Base-by-base conservation (phyloP, 75 land plant genomes). In the Sequoia sempervirens region DNA sequence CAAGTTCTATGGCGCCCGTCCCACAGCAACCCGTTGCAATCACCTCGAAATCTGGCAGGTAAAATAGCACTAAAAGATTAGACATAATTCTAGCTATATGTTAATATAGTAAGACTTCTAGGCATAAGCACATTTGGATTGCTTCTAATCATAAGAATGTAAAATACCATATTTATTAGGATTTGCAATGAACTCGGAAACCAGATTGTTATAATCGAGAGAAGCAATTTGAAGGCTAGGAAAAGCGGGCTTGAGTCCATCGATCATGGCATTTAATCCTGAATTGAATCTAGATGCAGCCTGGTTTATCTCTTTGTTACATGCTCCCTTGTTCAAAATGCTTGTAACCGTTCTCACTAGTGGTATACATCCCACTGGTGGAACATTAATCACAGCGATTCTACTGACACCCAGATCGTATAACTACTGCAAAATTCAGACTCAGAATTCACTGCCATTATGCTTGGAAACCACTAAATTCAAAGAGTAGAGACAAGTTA, bases 21-120 rank as follows among this genome's bases (percentile, higher is more conserved):
- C 87, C 84, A 43, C 89, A 88, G 82, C 89, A 85, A 17, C 81
- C 87, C 45, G 45, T 61, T 40, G 15, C 15, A 23, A 84, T 74
- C 28, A 68, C 38, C 20, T 47, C 26, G 30, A 84, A 84, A 9
- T 83, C 88, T 87, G 81, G 5, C 5, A 64, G 23, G 15, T 18
- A 64, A 64, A 0, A 26, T 5, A 64, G 68, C 5, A 64, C 2
- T 18, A 1, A 28, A 20, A 64, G 68, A 64, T 64, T 64, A 4
- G 6, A 5, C 23, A 4, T 58, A 18, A 64, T 20, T 18, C 26
- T 64, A 20, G 45, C 45, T 43, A 43, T 43, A 5, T 43, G 6
- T 43, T 43, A 43, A 43, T 43, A 56, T 56, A 56, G 14, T 56
- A 18, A 14, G 14, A 56, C 61, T 3, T 56, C 18, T 56, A 14